These are phyloP conservation scores for Gracilaria caudata DNA, from an alignment of 23 red algal genomes.

Conservation along the genomic window DNA sequence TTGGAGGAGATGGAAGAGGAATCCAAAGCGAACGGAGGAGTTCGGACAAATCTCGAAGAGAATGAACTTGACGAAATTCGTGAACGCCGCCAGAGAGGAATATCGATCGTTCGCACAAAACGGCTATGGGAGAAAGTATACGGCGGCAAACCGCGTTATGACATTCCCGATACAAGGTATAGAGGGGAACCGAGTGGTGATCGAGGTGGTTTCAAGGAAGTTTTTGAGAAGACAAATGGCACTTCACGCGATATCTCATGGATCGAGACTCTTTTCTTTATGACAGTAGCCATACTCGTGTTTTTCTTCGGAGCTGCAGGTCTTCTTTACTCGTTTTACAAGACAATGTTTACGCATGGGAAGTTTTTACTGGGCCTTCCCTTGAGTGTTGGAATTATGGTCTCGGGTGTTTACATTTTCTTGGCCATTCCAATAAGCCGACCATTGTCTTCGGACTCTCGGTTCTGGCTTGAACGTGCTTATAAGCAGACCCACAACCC, in stretches of 20 bases:
- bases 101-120: conserved; percentile 50
- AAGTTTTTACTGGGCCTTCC: conserved; percentile 58
- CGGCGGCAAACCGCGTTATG: conserved; percentile 63
- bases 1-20: conserved; percentile 60
- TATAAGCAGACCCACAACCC: conserved; percentile 80
- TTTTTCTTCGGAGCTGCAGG: conserved; percentile 38
- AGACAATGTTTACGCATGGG: conserved; percentile 69
- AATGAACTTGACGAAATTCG: conserved; percentile 50
- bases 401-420: conserved; percentile 49
- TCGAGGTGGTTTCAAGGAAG: conserved; percentile 64
- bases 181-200: conserved; percentile 62
- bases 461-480: conserved; percentile 68
- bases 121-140: conserved; percentile 53
- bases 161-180: conserved; percentile 71
- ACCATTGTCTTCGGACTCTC: conserved; percentile 52
- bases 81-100: conserved; percentile 52
- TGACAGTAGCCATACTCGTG: conserved; percentile 45
- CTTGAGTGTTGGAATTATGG: conserved; percentile 36
- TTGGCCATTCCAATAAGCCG: conserved; percentile 67
- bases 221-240: conserved; percentile 65
- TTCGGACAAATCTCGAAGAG: conserved; percentile 40
- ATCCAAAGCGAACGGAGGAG: not conserved
- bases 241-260: conserved; percentile 59
- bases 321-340: conserved; percentile 39
- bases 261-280: conserved; percentile 48